Percentiles rank a stretch among this genome's conserved stretches.
These are phyloP conservation scores for Ceratocystis ficicola DNA, from an alignment of 2,329 filamentous ascomycete genomes.

Conservation along the genomic window DNA sequence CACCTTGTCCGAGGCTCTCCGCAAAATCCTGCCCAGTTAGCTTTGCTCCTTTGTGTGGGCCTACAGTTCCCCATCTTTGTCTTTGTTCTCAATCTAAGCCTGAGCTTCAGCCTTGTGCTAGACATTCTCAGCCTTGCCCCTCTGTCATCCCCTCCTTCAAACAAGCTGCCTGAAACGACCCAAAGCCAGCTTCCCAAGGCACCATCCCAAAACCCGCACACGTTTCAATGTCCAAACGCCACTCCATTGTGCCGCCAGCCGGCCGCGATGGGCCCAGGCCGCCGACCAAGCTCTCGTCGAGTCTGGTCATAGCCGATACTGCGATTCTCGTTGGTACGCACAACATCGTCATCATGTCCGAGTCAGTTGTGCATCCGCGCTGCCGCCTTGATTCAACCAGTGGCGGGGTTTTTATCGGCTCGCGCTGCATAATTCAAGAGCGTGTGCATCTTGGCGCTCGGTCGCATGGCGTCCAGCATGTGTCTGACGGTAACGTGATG, in stretches of 20 bases:
- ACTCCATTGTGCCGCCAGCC: conserved; percentile 44
- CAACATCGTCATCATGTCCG: conserved; percentile 64
- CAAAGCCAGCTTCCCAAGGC: neutral
- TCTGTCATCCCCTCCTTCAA: neutral
- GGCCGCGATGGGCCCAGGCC: conserved; percentile 44
- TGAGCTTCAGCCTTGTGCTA: neutral
- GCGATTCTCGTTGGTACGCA: conserved; percentile 57
- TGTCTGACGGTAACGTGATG: conserved; percentile 38
- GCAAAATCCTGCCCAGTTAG: conserved; percentile 14
- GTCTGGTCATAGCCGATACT: conserved; percentile 49
- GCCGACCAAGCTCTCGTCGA: conserved; percentile 49
- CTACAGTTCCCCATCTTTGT: conserved; percentile 16
- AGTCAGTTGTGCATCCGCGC: conserved; percentile 77
- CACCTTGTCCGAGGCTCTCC: conserved; percentile 17
- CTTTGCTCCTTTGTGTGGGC: neutral
- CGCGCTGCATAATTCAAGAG: conserved; percentile 73
- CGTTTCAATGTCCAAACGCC: conserved; percentile 34
- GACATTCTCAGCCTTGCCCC: conserved; percentile 16
- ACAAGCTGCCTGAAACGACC: neutral
- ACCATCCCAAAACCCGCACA: neutral
- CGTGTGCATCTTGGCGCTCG: conserved; percentile 42
- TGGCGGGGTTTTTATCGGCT: conserved; percentile 68
- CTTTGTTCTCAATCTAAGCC: neutral
- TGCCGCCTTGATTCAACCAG: conserved; percentile 64
- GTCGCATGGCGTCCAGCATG: conserved; percentile 23